phyloP scores from a whole-genome alignment of 2,329 filamentous ascomycete species.

The Monosporascus sp. region DNA sequence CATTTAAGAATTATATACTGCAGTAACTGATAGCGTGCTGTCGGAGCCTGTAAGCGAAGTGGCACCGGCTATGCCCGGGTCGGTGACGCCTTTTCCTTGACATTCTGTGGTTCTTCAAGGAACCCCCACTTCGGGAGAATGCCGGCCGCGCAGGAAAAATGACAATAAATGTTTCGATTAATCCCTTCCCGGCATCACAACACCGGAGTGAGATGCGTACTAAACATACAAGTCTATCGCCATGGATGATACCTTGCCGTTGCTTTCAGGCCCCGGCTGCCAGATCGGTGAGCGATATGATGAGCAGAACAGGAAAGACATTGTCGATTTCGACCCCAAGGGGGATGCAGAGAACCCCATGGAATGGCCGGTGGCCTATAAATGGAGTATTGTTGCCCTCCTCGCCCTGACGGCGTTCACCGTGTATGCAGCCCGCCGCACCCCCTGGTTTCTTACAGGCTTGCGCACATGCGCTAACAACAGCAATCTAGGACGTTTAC shows the following conservation, averaged over 20 bases:
- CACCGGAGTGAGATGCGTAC: background rate
- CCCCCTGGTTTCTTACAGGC: background rate
- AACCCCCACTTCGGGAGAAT: no score
- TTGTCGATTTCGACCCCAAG: constrained; percentile 40
- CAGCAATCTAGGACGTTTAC: constrained; percentile 45
- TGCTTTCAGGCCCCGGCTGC: constrained; percentile 22
- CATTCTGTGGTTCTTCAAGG: no score
- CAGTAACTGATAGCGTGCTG: no score
- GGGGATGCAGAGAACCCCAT: constrained; percentile 47
- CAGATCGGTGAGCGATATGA: constrained; percentile 14
- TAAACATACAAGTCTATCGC: background rate
- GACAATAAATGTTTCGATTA: background rate
- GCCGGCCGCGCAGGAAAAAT: no score
- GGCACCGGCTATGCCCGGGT: no score
- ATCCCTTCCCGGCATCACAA: background rate
- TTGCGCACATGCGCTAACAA: background rate
- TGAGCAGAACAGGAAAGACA: constrained; percentile 19
- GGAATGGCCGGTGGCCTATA: constrained; percentile 48
- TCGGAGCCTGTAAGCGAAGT: no score
- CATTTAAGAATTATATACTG: no score
- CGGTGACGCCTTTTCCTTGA: no score
- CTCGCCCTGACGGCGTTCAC: constrained; percentile 52
- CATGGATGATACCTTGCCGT: constrained; percentile 32
- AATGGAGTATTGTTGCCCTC: constrained; percentile 49
- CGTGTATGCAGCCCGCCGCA: constrained; percentile 34